phyloP scores from a whole-genome alignment of 108 stramenopile species.

The Aurantiochytrium sp. region DNA sequence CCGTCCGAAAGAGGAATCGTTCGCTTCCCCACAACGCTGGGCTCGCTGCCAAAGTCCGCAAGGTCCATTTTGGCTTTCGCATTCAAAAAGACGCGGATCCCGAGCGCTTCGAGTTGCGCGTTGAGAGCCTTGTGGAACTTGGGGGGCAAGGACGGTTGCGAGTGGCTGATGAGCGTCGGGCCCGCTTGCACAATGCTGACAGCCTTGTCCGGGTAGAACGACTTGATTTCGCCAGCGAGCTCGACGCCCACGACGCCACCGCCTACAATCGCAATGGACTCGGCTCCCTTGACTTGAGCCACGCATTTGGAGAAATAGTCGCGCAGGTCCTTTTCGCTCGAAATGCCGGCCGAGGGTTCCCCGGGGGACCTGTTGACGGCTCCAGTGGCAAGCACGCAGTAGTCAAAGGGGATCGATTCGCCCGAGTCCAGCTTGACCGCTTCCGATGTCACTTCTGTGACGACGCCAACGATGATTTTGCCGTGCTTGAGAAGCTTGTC shows the following conservation, averaged over 20 bases:
- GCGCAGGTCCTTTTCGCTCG: not conserved
- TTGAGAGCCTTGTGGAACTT: not conserved
- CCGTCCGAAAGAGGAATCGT: not conserved
- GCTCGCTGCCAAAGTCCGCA: not conserved
- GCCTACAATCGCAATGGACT: conserved; percentile 23
- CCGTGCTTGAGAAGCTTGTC: conserved; percentile 14
- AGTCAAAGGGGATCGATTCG: not conserved
- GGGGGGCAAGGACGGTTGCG: not conserved
- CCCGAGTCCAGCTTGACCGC: not conserved
- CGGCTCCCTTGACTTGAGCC: not conserved
- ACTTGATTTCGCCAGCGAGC: conserved; percentile 34
- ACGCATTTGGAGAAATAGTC: too few species aligned
- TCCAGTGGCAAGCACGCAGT: not conserved
- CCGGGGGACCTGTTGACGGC: not conserved
- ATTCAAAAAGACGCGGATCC: not conserved
- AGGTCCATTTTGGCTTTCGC: not conserved
- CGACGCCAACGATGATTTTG: not conserved
- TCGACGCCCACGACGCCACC: conserved; percentile 41
- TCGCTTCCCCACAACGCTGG: not conserved
- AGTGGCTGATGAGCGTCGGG: not conserved
- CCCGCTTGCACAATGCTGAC: conserved; percentile 27
- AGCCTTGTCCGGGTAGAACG: conserved; percentile 23
- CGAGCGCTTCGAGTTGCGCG: not conserved
- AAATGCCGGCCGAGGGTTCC: not conserved
- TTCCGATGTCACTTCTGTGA: not conserved